Base-by-base conservation (phyloP, 1,139 yeast genomes). In the Eremothecium cymbalariae region DNA sequence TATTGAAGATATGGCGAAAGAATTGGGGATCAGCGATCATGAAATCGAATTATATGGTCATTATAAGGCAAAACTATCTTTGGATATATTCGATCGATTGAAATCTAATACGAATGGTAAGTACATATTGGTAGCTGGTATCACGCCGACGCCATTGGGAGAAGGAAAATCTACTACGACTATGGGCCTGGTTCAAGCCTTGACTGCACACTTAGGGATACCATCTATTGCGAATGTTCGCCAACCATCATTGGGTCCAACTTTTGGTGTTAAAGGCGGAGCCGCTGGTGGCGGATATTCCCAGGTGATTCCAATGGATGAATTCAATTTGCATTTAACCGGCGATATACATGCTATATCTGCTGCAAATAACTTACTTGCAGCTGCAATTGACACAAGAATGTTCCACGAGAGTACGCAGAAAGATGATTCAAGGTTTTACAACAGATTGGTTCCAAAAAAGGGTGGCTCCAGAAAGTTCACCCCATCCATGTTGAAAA, bases 271-370 rank as follows among this genome's bases (percentile, higher is more conserved):
- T 39, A 81, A 81, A 60, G 93, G 93, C 55, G 90, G 90, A 59
- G 93, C 93, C 42, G 90, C 93, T 8, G 93, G 93, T 48, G 93
- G 90, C 55, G 90, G 90, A 36, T 80, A 79, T 53, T 70, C 93
- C 6, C 90, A 81, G 59, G 90, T 80, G 16, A 80, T 81, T 53
- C 93, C 93, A 34, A 81, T 81, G 90, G 93, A 81, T 57, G 90
- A 81, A 57, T 81, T 81, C 63, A 81, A 81, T 62, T 72, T 81
- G 79, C 90, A 81, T 58, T 67, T 81, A 45, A 81, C 90, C 33
- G 93, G 93, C 55, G 93, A 81, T 58, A 81, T 81, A 41, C 90
- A 81, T 55, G 88, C 90, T 23, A 79, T 81, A 45, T 75, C 83
- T 34, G 81, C 80, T 28, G 90, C 93, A 13, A 82, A 79, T 50